Conservation (phyloP, 2,329 filamentous ascomycete species). For the Stachybotrys elegans region DNA sequence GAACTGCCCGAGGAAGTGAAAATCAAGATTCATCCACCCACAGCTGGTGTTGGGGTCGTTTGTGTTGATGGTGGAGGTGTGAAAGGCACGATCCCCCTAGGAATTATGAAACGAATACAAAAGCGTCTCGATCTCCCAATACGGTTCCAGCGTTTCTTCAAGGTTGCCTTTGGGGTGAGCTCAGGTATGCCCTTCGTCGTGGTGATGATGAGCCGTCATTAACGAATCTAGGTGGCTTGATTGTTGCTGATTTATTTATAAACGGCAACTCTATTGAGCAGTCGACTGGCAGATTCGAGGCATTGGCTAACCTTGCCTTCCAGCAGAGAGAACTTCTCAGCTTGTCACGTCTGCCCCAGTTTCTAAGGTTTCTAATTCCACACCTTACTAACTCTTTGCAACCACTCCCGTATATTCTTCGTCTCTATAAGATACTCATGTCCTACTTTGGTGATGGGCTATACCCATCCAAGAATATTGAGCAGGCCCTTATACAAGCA, state of each 20-base stretch:
- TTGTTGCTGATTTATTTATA: not conserved
- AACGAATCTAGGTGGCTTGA: conserved; percentile 1
- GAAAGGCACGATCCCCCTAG: not conserved
- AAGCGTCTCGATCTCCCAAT: not conserved
- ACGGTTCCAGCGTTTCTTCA: not conserved
- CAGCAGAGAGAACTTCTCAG: not conserved
- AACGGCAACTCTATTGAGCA: not conserved
- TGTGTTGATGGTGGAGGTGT: conserved; percentile 1
- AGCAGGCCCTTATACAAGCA: not conserved
- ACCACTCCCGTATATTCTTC: not conserved
- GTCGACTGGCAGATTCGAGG: not conserved
- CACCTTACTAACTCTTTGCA: not conserved
- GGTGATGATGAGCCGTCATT: not conserved
- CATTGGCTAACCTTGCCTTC: not conserved
- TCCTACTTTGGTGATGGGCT: not conserved
- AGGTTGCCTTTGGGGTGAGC: not conserved
- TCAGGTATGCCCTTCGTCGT: not conserved
- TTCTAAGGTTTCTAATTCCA: not conserved
- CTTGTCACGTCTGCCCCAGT: not conserved
- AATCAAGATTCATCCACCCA: not conserved
- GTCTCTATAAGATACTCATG: not conserved
- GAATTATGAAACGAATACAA: not conserved
- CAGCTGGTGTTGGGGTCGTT: not conserved
- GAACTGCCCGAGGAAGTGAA: not conserved
- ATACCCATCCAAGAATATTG: not conserved